Evolutionary conservation across 1,284 basidiomycete genomes (phyloP), one percentile per base, ranked within the genome.

Genomic region (Trichosporon coremiiforme): DNA sequence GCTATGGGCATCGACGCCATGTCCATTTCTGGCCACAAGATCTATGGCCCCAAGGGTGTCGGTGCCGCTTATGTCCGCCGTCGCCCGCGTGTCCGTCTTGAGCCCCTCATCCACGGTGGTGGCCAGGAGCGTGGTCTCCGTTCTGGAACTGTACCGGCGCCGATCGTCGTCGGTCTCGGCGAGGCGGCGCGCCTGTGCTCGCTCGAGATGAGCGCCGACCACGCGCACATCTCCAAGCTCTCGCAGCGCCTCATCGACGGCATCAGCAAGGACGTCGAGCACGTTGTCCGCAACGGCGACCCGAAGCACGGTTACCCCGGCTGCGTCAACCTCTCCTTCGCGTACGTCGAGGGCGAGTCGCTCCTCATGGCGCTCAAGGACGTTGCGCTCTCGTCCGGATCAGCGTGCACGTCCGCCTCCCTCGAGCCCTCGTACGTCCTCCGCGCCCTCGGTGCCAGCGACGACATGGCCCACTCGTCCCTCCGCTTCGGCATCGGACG

Each of bases 361-460:
- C 87, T 99, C 73, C 85, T 99, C 74, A 99, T 99, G 97, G 96
- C 97, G 20, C 85, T 99, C 76, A 99, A 99, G 91, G 94, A 99
- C 79, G 91, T 99, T 71, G 97, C 97, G 4, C 87, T 99, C 41
- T 98, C 96, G 13, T 98, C 96, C 1, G 97, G 97, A 65, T 97
- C 94, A 77, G 97, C 97, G 10, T 99, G 97, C 80, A 99, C 97
- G 13, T 98, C 95, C 0, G 97, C 97, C 2, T 98, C 96, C 15
- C 87, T 99, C 67, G 97, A 99, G 84, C 97, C 97, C 6, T 98
- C 95, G 41, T 99, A 99, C 81, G 97, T 99, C 12, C 89, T 99
- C 33, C 91, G 97, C 71, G 97, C 97, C 1, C 88, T 99, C 53
- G 96, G 94, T 75, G 92, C 95, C 55, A 93, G 95, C 35, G 97